Percentiles rank a stretch among this genome's conserved stretches.
Evolutionary conservation across 371 early-diverging fungal species (phyloP).

Genomic region (Syncephalastrum racemosum): DNA sequence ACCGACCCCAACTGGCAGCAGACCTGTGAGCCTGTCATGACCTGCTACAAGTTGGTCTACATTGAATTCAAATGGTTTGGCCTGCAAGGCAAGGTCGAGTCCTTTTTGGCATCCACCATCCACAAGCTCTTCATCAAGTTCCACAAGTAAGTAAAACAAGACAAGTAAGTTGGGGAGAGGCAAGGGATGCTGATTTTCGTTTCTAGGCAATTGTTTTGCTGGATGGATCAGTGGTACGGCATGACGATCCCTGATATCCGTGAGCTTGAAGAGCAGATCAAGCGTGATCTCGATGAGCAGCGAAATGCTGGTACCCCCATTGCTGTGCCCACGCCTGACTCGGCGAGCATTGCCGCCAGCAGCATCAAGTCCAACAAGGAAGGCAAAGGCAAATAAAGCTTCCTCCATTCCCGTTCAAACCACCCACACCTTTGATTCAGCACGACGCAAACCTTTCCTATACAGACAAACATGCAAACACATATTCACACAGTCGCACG

Average conservation of each 20-base stretch:
- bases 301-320: conserved; percentile 23
- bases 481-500: too few relatives aligned
- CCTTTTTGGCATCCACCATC: conserved; percentile 46
- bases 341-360: conserved; percentile 16
- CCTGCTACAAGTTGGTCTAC: conserved; percentile 76
- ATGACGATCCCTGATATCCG: conserved; percentile 71
- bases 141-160: conserved; percentile 27
- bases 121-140: conserved; percentile 39
- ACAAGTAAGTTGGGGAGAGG: background rate
- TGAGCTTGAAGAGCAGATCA: conserved; percentile 61
- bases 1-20: conserved; percentile 33
- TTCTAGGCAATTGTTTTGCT: conserved; percentile 65
- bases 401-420: conserved; percentile 3
- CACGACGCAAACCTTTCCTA: background rate
- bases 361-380: conserved; percentile 10
- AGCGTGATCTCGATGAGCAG: conserved; percentile 52
- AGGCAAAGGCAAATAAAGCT: conserved; percentile 1
- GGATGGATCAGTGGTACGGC: conserved; percentile 73
- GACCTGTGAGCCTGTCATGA: conserved; percentile 71
- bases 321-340: conserved; percentile 5
- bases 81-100: conserved; percentile 62
- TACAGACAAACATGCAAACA: background rate
- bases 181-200: too few relatives aligned
- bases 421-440: background rate
- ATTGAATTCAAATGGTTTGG: conserved; percentile 78